Evolutionary conservation across 108 stramenopile genomes (phyloP).

Genomic region (Aurantiochytrium sp.): DNA sequence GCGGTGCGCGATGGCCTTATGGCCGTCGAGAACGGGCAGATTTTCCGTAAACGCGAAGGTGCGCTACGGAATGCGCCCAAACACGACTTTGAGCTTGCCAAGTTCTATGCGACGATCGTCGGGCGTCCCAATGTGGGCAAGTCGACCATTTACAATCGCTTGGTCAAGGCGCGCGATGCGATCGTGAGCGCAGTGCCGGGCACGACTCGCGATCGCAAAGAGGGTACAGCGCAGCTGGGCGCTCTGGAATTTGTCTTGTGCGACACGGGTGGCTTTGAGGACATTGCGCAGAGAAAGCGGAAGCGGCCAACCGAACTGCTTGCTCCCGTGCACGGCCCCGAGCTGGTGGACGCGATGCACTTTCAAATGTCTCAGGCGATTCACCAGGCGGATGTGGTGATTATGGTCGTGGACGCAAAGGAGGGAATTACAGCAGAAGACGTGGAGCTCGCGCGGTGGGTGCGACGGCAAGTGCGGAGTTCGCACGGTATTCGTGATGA

Average conservation of each 20-base stretch:
- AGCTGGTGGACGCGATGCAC: neutral
- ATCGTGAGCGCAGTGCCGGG: constrained; percentile 13
- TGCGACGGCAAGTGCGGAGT: constrained; percentile 31
- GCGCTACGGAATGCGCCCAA: neutral
- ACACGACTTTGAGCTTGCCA: neutral
- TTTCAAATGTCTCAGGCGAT: constrained; percentile 23
- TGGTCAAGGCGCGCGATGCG: constrained; percentile 43
- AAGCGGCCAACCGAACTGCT: neutral
- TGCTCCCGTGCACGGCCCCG: neutral
- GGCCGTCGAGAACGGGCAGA: neutral
- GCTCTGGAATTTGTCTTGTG: constrained; percentile 40
- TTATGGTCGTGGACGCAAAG: constrained; percentile 43
- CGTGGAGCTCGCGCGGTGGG: constrained; percentile 37
- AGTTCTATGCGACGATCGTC: constrained; percentile 55
- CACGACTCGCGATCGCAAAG: constrained; percentile 17
- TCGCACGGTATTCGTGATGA: neutral
- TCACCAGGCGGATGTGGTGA: constrained; percentile 31
- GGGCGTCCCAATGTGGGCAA: constrained; percentile 91
- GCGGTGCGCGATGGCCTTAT: neutral
- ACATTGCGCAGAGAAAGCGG: neutral
- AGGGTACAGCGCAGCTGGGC: constrained; percentile 17
- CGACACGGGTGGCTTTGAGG: constrained; percentile 53
- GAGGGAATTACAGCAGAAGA: constrained; percentile 42
- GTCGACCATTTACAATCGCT: constrained; percentile 71
- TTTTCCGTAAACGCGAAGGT: neutral